Evolutionary conservation across 1,284 basidiomycete species (phyloP).

Genomic region (Rhodotorula sp.): DNA sequence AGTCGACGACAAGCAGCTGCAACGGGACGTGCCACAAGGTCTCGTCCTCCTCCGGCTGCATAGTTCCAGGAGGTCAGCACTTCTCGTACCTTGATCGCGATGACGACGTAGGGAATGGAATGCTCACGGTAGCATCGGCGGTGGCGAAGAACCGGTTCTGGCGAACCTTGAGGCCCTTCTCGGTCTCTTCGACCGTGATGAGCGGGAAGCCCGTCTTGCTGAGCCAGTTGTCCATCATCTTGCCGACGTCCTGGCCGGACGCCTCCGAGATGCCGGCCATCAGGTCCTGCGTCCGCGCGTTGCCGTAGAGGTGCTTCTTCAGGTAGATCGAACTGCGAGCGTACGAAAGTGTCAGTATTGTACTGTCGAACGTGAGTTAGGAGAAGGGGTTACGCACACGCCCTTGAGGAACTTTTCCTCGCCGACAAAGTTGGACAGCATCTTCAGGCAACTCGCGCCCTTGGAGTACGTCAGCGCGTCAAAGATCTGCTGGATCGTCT

Average conservation of each 20-base stretch:
- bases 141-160: slow-evolving; percentile 94
- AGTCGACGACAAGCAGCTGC: slow-evolving; percentile 64
- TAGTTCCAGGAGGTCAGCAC: too few relatives aligned
- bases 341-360: slow-evolving; percentile 53
- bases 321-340: slow-evolving; percentile 66
- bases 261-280: slow-evolving; percentile 85
- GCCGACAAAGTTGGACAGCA: slow-evolving; percentile 85
- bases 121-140: slow-evolving; percentile 62
- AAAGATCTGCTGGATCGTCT: slow-evolving; percentile 39
- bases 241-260: slow-evolving; percentile 72
- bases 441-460: slow-evolving; percentile 80
- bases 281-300: slow-evolving; percentile 82
- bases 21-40: slow-evolving; percentile 89
- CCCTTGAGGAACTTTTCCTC: slow-evolving; percentile 64
- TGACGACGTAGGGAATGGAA: neutral
- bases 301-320: slow-evolving; percentile 79
- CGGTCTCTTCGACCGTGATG: slow-evolving; percentile 76
- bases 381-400: slow-evolving; percentile 35
- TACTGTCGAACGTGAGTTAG: neutral
- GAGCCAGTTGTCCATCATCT: slow-evolving; percentile 91
- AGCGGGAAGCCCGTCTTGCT: slow-evolving; percentile 66
- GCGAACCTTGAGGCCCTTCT: slow-evolving; percentile 59
- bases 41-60: slow-evolving; percentile 73
- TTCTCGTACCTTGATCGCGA: too few relatives aligned
- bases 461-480: slow-evolving; percentile 32